Base-by-base conservation (phyloP, 108 stramenopile species). In the Fistulifera pelliculosa region DNA sequence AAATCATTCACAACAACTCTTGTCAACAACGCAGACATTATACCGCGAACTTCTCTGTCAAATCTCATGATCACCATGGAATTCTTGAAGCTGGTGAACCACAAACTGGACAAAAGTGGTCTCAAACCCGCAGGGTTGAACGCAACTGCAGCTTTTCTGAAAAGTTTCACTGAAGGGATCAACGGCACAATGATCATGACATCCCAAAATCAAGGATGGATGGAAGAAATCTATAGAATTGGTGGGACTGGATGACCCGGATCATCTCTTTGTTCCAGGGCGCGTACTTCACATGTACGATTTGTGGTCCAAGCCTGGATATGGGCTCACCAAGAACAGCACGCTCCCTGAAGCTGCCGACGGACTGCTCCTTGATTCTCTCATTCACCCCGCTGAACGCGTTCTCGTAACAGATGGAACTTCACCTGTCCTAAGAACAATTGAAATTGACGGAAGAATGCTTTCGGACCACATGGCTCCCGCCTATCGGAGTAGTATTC, bases 21-120 rank as follows among this genome's bases (percentile, higher is more conserved):
- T 49, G 74, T 81, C 38, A 81, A 81, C 43, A 81, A 81, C 44
- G 47, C 47, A 1, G 80, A 81, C 62, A 49, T 77, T 14, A 62
- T 81, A 16, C 67, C 80, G n/a, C 70, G 80, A 42, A 40, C 58
- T 0, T 67, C 42, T 21, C 44, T 77, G 14, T 42, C 61, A n/a
- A 58, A 62, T 44, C 51, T 77, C 7, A 27, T 68, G 16, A 64
- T 68, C 15, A 42, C 47, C 13, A 38, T 59, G 45, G 55, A 68
- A 17, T 18, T 75, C 0, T 23, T 81, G 31, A 62, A 68, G 27
- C 55, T 18, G 0, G 54, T 77, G 12, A 49, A 75, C 38, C 27
- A 64, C 7, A 64, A 62, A 40, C 49, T 81, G n/a, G 54, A 70
- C 38, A 66, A 69, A 40, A 15, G 17, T 14, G 61, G 70, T 48